Evolutionary conservation across 495 filamentous ascomycete genomes (phyloP), one percentile per base, ranked within the genome.

Genomic region (Tuber calosporum): DNA sequence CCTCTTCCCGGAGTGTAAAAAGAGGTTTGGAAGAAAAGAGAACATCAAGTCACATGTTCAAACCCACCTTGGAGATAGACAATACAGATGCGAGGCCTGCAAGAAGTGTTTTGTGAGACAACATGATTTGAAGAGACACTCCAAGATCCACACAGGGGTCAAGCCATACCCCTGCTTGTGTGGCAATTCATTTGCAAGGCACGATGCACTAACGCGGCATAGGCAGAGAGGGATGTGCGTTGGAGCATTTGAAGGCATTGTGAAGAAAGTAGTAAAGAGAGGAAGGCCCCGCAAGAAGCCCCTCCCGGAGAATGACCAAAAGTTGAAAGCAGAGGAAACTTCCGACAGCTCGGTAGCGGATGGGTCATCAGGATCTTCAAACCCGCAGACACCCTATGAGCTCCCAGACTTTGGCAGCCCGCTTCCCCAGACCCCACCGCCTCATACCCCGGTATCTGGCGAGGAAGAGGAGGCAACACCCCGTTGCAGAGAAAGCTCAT

Each of bases 11-110:
- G 88, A 88, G 19, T 99, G 95, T 84, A 85, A 87, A 53, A 94
- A 95, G 77, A 87, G 87, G 20, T 99, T 98, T 80, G 92, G 92
- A 19, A 87, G 95, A 68, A 95, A 96, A 82, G 95, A 99, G 83
- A 99, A 99, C 82, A 96, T 97, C 84, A 96, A 94, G 80, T 94
- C 93, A 13, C 95, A 99, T 82, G 92, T 99, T 66, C 95, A 99
- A 82, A 97, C 95, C 1, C 95, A 99, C 81, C 89, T 99, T 71
- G 94, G 94, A 75, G 96, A 98, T 77, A 88, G 96, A 40, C 96
- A 97, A 81, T 99, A 90, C 83, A 88, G 89, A 79, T 99, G 95
- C 82, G 90, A 92, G 69, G 87, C 90, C 36, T 99, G 95, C 83
- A 86, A 89, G 37, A 97, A 97, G 82, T 92, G 92, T 82, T 99